Evolutionary conservation across 768 basidiomycete genomes (phyloP).

Genomic region (Mycena maculata): DNA sequence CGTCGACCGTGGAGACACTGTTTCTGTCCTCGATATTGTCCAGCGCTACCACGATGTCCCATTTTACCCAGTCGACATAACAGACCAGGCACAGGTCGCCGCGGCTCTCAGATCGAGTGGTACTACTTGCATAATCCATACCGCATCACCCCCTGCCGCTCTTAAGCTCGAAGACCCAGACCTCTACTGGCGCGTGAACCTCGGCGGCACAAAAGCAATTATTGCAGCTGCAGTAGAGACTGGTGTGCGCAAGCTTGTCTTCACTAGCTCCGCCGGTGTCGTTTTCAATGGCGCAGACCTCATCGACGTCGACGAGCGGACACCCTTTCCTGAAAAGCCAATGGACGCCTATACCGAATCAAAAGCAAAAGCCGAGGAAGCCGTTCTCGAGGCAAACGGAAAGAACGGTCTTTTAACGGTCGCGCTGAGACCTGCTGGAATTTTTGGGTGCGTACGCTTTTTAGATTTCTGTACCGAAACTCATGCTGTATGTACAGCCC

Average conservation of each 20-base stretch:
- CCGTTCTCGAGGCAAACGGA: slow-evolving; percentile 89
- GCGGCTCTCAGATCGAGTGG: slow-evolving; percentile 83
- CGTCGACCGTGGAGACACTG: slow-evolving; percentile 79
- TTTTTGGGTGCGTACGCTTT: slow-evolving; percentile 82
- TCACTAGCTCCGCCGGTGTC: slow-evolving; percentile 93
- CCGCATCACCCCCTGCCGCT: slow-evolving; percentile 84
- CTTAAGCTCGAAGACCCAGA: slow-evolving; percentile 63
- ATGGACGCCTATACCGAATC: slow-evolving; percentile 95
- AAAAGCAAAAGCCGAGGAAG: slow-evolving; percentile 88
- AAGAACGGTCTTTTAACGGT: slow-evolving; percentile 88
- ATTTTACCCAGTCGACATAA: slow-evolving; percentile 92
- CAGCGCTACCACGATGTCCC: slow-evolving; percentile 89
- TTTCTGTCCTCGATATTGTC: slow-evolving; percentile 92
- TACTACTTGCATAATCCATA: slow-evolving; percentile 94
- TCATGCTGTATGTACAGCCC: slow-evolving; percentile 70
- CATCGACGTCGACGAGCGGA: slow-evolving; percentile 89
- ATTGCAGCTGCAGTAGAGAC: slow-evolving; percentile 82
- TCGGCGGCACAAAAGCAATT: slow-evolving; percentile 88
- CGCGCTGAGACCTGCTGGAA: slow-evolving; percentile 91
- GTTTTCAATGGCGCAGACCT: slow-evolving; percentile 87
- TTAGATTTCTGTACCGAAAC: slow-evolving; percentile 9
- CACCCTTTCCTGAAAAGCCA: slow-evolving; percentile 75
- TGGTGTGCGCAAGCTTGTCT: slow-evolving; percentile 89
- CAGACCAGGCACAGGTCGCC: slow-evolving; percentile 76
- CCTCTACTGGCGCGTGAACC: slow-evolving; percentile 93